Conservation (phyloP, 768 basidiomycete genomes). For the Suillus clintonianus region DNA sequence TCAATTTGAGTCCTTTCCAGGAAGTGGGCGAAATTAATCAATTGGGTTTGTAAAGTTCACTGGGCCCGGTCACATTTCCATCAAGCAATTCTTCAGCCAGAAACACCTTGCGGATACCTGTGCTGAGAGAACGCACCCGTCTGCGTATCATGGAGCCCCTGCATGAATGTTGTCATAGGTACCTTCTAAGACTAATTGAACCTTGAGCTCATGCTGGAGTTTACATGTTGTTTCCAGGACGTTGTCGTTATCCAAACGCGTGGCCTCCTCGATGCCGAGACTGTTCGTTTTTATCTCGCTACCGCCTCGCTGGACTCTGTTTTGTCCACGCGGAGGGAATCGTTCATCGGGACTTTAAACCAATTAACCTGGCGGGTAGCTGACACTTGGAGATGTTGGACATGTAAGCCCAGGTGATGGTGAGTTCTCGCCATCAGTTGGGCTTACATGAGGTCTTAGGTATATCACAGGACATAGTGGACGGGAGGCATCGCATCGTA, state of each 20-base stretch:
- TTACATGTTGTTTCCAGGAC: conserved; percentile 43
- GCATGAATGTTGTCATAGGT: conserved; percentile 46
- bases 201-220: conserved; percentile 54
- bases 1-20: conserved; percentile 48
- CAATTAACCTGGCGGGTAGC: conserved; percentile 55
- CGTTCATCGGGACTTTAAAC: conserved; percentile 57
- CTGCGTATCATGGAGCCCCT: conserved; percentile 56
- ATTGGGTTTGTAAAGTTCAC: conserved; percentile 23
- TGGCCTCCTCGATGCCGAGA: conserved; percentile 30
- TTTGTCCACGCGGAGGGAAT: conserved; percentile 46
- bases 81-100: conserved; percentile 15
- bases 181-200: conserved; percentile 47
- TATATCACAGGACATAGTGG: conserved; percentile 36
- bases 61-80: background rate
- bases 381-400: conserved; percentile 55
- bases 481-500: conserved; percentile 49
- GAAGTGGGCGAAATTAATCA: conserved; percentile 31
- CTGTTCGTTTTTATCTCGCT: conserved; percentile 49
- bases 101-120: conserved; percentile 32
- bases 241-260: conserved; percentile 37
- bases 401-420: conserved; percentile 23
- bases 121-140: conserved; percentile 45
- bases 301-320: conserved; percentile 6
- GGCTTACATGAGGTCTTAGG: conserved; percentile 45
- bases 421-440: no score